phyloP scores from a whole-genome alignment of 2,329 filamentous ascomycete genomes.

The Fusarium chlamydosporum region DNA sequence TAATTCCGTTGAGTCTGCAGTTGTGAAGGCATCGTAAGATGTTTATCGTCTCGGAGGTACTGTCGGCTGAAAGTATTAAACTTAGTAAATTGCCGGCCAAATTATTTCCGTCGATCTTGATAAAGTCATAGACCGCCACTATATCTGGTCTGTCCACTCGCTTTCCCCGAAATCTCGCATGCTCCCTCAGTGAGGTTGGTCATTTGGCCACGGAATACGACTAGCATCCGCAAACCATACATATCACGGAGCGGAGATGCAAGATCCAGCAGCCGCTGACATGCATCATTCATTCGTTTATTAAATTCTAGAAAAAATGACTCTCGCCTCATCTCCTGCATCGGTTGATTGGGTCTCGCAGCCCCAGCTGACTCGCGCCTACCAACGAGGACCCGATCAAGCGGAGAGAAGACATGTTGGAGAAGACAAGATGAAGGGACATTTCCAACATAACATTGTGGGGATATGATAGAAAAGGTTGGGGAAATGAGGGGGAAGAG shows the following conservation, averaged over 20 bases:
- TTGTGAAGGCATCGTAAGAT: conserved; percentile 17
- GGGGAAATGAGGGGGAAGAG: conserved; percentile 37
- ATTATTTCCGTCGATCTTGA: conserved; percentile 10
- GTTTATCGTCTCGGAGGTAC: conserved; percentile 11
- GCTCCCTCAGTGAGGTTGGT: neutral
- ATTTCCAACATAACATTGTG: conserved; percentile 19
- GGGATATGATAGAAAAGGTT: conserved; percentile 18
- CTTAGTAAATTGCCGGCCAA: neutral
- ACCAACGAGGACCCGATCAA: neutral
- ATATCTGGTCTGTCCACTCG: neutral
- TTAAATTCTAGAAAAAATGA: conserved; percentile 21
- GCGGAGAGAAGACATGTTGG: conserved; percentile 18
- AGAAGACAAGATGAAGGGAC: conserved; percentile 9
- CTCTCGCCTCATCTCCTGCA: conserved; percentile 3
- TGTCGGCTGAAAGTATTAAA: conserved; percentile 1
- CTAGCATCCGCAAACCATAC: conserved; percentile 6
- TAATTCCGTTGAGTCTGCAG: conserved; percentile 9
- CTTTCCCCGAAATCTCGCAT: neutral
- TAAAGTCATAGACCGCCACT: neutral
- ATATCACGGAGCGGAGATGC: neutral
- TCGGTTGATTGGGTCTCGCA: neutral
- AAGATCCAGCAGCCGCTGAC: neutral
- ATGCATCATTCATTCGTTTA: neutral
- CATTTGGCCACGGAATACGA: neutral
- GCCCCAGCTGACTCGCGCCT: conserved; percentile 19